These are phyloP conservation scores for Termitomyces sp. DNA, from an alignment of 1,284 basidiomycete species.

Conservation along the genomic window DNA sequence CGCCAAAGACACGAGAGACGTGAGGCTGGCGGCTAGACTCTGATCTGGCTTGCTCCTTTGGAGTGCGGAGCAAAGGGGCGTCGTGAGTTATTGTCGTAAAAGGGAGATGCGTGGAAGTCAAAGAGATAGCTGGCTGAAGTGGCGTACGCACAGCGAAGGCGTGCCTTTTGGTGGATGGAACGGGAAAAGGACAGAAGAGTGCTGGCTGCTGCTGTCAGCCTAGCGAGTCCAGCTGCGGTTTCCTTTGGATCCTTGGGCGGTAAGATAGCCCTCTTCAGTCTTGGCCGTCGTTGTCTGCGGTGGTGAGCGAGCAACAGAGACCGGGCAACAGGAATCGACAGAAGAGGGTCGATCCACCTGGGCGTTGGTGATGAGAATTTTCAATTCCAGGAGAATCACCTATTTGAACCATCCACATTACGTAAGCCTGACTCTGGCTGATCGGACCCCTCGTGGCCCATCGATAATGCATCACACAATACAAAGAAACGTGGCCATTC, in stretches of 20 bases:
- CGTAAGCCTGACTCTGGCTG: slow-evolving; percentile 15
- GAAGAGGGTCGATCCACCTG: slow-evolving; percentile 40
- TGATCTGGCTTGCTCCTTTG: slow-evolving; percentile 32
- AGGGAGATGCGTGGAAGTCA: slow-evolving; percentile 28
- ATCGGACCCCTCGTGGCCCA: background rate
- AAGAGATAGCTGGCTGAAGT: slow-evolving; percentile 33
- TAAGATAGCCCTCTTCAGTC: slow-evolving; percentile 36
- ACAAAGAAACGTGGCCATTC: background rate
- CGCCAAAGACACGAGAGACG: slow-evolving; percentile 35
- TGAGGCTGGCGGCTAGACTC: slow-evolving; percentile 34
- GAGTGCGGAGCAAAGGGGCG: slow-evolving; percentile 32
- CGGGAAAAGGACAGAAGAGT: slow-evolving; percentile 28
- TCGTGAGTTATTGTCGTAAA: slow-evolving; percentile 57
- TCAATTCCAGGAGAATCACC: slow-evolving; percentile 3
- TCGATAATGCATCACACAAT: slow-evolving; percentile 1
- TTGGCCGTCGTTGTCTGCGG: slow-evolving; percentile 32
- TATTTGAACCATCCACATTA: slow-evolving; percentile 20
- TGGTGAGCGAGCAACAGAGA: slow-evolving; percentile 32
- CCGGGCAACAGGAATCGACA: slow-evolving; percentile 39
- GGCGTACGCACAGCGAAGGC: slow-evolving; percentile 88
- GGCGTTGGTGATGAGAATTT: slow-evolving; percentile 27
- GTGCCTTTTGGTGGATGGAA: slow-evolving; percentile 66
- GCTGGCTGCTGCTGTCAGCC: slow-evolving; percentile 20
- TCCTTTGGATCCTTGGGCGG: slow-evolving; percentile 19
- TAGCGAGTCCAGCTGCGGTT: slow-evolving; percentile 28